Base-by-base conservation (phyloP, 129 eudicot species). In the Ambrosia trifida region DNA sequence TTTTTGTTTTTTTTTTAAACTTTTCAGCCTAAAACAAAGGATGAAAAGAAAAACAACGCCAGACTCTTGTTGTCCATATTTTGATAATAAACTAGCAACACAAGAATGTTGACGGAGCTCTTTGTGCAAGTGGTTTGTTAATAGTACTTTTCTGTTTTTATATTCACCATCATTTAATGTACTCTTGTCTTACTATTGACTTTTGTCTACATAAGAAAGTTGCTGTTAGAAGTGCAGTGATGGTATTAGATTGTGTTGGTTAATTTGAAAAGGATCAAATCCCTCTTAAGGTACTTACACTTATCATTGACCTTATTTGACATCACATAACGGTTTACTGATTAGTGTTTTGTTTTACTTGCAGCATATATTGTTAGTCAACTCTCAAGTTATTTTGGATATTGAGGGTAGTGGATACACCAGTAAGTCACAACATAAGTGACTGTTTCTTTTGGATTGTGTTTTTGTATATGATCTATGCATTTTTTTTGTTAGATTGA, bases 31-130 rank as follows among this genome's bases (percentile, higher is more conserved):
- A n/a, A n/a, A n/a, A n/a, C n/a, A n/a, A n/a, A n/a, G n/a, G n/a
- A n/a, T n/a, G n/a, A n/a, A n/a, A n/a, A n/a, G n/a, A n/a, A n/a
- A n/a, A n/a, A n/a, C n/a, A n/a, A n/a, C n/a, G n/a, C n/a, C n/a
- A n/a, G n/a, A n/a, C n/a, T n/a, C n/a, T n/a, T n/a, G n/a, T n/a
- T n/a, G n/a, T n/a, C n/a, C n/a, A n/a, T n/a, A n/a, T n/a, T n/a
- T n/a, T n/a, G n/a, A n/a, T n/a, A n/a, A n/a, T n/a, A n/a, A n/a
- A n/a, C n/a, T n/a, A n/a, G n/a, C n/a, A n/a, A n/a, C n/a, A n/a
- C n/a, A n/a, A n/a, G n/a, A n/a, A n/a, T n/a, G 94, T 90, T 68
- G 99, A 97, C 14, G 99, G 99, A 20, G 97, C 94, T 72, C 96
- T 95, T 60, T 95, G 83, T 65, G 99, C 90, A 81, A 85, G 91